Conservation (phyloP, 495 filamentous ascomycete genomes). For the Talaromyces adpressus region DNA sequence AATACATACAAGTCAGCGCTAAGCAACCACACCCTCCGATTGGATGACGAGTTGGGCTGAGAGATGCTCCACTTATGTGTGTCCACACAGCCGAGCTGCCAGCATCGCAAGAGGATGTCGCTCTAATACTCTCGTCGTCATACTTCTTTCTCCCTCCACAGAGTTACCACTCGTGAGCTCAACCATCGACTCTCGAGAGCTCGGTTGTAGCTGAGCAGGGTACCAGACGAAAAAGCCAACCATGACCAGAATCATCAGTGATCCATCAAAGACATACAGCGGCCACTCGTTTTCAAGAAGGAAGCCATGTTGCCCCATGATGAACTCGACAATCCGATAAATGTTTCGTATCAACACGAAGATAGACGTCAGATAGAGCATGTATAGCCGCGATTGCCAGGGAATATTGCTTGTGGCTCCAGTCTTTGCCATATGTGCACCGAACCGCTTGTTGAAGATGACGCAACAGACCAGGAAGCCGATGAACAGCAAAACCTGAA, state of each 20-base stretch:
- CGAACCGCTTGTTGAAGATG: constrained; percentile 2
- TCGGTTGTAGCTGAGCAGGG: background rate
- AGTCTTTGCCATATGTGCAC: background rate
- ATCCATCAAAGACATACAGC: constrained; percentile 1
- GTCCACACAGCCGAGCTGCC: background rate
- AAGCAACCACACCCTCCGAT: background rate
- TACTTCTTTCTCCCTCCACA: background rate
- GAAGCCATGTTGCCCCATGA: constrained; percentile 2
- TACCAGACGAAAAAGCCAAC: background rate
- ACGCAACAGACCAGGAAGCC: background rate
- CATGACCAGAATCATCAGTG: constrained; percentile 4
- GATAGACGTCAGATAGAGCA: constrained; percentile 3
- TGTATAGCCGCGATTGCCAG: background rate
- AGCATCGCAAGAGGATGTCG: too few relatives aligned
- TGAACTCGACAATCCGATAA: background rate
- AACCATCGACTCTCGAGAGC: background rate
- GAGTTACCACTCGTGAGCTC: background rate
- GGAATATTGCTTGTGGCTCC: background rate
- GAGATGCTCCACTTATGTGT: background rate
- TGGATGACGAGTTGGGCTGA: background rate
- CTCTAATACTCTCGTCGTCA: background rate
- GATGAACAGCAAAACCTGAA: constrained; percentile 1
- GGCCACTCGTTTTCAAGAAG: constrained; percentile 3
- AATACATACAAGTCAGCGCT: background rate
- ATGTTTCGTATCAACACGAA: background rate